Conservation (phyloP, 805 yeast species). For the Zygoascus bituminiphila region DNA sequence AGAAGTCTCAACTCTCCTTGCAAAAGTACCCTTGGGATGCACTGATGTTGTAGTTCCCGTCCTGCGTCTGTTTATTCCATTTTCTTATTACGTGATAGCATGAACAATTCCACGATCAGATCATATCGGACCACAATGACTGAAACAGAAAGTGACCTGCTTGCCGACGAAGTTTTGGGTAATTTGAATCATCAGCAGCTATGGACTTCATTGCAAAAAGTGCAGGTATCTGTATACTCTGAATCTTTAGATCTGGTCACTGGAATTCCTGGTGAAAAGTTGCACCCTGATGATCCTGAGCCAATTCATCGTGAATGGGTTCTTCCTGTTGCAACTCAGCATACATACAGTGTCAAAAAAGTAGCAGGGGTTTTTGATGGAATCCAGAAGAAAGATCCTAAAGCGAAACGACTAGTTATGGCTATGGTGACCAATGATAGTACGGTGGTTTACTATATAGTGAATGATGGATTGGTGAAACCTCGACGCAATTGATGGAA, state of each 20-base stretch:
- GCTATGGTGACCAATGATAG: constrained; percentile 36
- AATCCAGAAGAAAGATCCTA: constrained; percentile 12
- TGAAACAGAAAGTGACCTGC: no score
- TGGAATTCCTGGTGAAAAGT: constrained; percentile 30
- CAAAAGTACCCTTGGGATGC: no score
- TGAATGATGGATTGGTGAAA: constrained; percentile 31
- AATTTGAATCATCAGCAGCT: constrained; percentile 32
- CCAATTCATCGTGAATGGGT: constrained; percentile 20
- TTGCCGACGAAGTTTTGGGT: constrained; percentile 19
- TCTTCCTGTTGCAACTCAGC: constrained; percentile 22
- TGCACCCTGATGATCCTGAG: constrained; percentile 31
- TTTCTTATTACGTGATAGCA: no score
- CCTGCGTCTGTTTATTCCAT: no score
- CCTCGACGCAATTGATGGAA: constrained; percentile 30
- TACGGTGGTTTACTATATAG: constrained; percentile 36
- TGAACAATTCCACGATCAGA: no score
- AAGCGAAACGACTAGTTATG: constrained; percentile 29
- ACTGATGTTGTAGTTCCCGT: no score
- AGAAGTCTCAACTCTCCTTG: neutral
- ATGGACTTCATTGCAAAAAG: constrained; percentile 25
- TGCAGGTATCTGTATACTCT: constrained; percentile 11
- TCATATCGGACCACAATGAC: no score
- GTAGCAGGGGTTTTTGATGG: constrained; percentile 28
- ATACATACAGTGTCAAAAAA: constrained; percentile 27
- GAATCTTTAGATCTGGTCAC: constrained; percentile 11